Conservation (phyloP, 2,329 filamentous ascomycete genomes). For the Colletotrichum plurivorum region DNA sequence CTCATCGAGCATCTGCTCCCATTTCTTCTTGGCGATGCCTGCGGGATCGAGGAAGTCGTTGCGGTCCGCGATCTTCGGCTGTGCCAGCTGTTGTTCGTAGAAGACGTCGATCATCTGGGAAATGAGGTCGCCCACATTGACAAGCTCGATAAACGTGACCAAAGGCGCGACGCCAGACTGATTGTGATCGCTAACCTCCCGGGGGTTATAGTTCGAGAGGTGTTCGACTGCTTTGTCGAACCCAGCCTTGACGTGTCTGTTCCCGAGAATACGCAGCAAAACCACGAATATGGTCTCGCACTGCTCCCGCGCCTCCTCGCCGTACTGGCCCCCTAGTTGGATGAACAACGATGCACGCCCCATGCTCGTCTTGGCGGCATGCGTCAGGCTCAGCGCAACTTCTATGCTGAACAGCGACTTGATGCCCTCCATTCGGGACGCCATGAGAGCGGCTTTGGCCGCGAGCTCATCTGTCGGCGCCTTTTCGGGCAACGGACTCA, state of each 20-base stretch:
- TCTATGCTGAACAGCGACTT: slow-evolving; percentile 97
- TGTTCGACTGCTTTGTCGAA: slow-evolving; percentile 95
- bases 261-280: slow-evolving; percentile 86
- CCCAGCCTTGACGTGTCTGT: slow-evolving; percentile 89
- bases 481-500: slow-evolving; percentile 67
- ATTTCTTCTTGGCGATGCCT: slow-evolving; percentile 95
- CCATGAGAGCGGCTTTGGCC: slow-evolving; percentile 98
- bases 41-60: slow-evolving; percentile 96
- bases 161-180: slow-evolving; percentile 86
- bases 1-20: slow-evolving; percentile 98
- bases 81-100: slow-evolving; percentile 93
- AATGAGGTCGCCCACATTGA: slow-evolving; percentile 98
- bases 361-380: slow-evolving; percentile 88
- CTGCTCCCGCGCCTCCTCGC: slow-evolving; percentile 87
- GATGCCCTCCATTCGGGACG: slow-evolving; percentile 93
- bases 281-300: slow-evolving; percentile 91
- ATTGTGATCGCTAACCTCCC: slow-evolving; percentile 81
- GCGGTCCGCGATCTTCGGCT: slow-evolving; percentile 85
- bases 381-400: slow-evolving; percentile 89
- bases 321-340: slow-evolving; percentile 82
- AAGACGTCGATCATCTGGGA: slow-evolving; percentile 99
- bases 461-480: slow-evolving; percentile 92
- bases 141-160: slow-evolving; percentile 95
- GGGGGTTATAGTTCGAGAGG: slow-evolving; percentile 90
- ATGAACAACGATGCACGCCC: slow-evolving; percentile 90